A percentile compares a stretch with the other conserved stretches of the same genome.
These are phyloP conservation scores for Nicotiana rustica DNA, from an alignment of 305 asterid genomes.

Conservation along the genomic window DNA sequence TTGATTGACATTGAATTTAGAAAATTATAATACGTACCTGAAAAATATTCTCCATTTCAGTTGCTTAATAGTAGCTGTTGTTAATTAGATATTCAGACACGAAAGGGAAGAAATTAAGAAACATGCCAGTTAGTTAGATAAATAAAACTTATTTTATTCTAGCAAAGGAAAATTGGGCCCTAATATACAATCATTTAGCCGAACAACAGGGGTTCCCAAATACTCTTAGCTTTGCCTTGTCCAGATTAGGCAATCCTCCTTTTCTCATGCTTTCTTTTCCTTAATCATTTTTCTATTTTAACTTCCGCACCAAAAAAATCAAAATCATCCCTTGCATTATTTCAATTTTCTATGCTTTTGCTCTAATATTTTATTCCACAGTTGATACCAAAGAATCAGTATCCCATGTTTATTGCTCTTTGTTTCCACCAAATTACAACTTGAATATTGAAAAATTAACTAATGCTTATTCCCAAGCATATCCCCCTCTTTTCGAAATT, in stretches of 20 bases:
- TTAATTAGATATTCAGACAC: neutral
- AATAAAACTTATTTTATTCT: no score
- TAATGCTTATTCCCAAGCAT: no score
- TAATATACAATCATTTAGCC: neutral
- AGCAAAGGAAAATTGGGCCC: neutral
- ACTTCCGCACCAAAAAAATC: no score
- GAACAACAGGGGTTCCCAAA: neutral
- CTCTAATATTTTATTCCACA: no score
- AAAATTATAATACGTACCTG: neutral
- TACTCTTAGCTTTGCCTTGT: neutral
- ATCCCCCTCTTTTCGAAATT: no score
- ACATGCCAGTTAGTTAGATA: no score
- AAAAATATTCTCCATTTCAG: neutral
- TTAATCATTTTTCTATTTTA: no score
- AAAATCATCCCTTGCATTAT: no score
- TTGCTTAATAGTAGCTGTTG: neutral
- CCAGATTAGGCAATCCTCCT: neutral
- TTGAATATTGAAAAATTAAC: neutral
- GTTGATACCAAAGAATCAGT: no score
- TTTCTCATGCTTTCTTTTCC: no score
- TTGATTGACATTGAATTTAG: neutral
- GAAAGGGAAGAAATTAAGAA: neutral
- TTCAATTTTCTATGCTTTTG: neutral
- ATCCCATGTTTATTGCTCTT: neutral
- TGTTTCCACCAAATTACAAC: neutral